Percentiles rank a stretch among this genome's conserved stretches.
Conservation (phyloP, 352 stramenopile species). For the Pythium folliculosum region DNA sequence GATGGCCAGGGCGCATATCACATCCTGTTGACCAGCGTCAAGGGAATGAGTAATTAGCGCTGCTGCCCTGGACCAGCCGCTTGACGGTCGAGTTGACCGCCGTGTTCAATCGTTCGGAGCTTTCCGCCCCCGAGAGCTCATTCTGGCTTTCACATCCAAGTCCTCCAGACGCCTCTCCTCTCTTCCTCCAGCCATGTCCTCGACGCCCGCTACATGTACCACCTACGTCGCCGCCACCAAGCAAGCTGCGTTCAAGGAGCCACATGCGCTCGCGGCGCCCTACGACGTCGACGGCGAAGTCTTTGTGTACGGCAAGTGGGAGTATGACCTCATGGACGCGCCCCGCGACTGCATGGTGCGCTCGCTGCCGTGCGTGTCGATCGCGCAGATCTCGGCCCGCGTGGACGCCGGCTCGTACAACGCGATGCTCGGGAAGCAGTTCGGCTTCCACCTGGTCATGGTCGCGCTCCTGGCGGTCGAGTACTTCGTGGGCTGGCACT, state of each 20-base stretch:
- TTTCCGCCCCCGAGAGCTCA: not conserved
- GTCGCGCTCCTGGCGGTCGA: not conserved
- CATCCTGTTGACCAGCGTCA: not conserved
- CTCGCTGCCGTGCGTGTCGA: constrained; percentile 6
- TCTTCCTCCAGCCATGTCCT: not conserved
- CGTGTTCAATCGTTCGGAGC: too few relatives aligned
- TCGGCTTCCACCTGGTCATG: not conserved
- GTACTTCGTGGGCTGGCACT: not conserved
- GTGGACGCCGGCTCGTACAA: constrained; percentile 6
- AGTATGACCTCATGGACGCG: constrained; percentile 13
- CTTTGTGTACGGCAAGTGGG: constrained; percentile 16
- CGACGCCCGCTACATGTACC: constrained; percentile 1
- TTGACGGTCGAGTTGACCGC: not conserved
- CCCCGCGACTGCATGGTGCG: constrained; percentile 13
- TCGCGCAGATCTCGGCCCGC: constrained; percentile 12
- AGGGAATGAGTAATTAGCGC: not conserved
- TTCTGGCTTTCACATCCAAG: not conserved
- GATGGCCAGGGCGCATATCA: not conserved
- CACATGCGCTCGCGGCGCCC: not conserved
- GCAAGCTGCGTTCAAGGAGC: not conserved
- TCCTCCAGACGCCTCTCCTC: not conserved
- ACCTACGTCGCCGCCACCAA: not conserved
- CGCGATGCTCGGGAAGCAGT: constrained; percentile 8
- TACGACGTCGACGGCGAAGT: constrained; percentile 1
- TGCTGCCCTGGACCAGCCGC: not conserved